These are phyloP conservation scores for Cyclotella cryptica DNA, from an alignment of 108 stramenopile genomes.

Conservation along the genomic window DNA sequence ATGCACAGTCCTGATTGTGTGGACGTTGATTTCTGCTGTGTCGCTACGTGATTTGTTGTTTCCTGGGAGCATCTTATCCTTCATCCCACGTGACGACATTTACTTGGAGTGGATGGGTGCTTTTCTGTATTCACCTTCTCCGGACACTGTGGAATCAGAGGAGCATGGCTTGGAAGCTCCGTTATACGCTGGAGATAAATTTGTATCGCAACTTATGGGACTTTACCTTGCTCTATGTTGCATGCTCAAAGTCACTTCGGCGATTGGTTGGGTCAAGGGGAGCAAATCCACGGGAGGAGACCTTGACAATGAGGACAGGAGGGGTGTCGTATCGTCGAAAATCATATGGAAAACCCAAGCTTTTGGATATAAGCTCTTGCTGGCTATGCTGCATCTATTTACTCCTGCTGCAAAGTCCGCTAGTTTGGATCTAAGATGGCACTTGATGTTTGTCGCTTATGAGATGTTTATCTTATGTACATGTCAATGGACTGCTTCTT, in stretches of 20 bases:
- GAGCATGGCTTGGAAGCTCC: slow-evolving; percentile 76
- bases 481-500: slow-evolving; percentile 16
- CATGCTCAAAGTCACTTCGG: slow-evolving; percentile 71
- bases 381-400: slow-evolving; percentile 79
- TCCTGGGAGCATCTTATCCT: slow-evolving; percentile 72
- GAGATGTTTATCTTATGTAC: slow-evolving; percentile 83
- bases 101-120: slow-evolving; percentile 90
- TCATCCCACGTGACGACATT: slow-evolving; percentile 89
- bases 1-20: slow-evolving; percentile 72
- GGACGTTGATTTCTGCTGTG: slow-evolving; percentile 62
- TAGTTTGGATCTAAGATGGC: slow-evolving; percentile 89
- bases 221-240: slow-evolving; percentile 69
- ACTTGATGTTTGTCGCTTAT: slow-evolving; percentile 84
- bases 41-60: slow-evolving; percentile 80
- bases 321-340: slow-evolving; percentile 68
- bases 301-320: slow-evolving; percentile 71
- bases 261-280: slow-evolving; percentile 52
- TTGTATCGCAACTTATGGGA: slow-evolving; percentile 73
- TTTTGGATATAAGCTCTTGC: slow-evolving; percentile 64
- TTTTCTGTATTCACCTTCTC: slow-evolving; percentile 86
- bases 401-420: slow-evolving; percentile 71
- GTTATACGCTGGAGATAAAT: slow-evolving; percentile 83
- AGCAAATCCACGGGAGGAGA: slow-evolving; percentile 24
- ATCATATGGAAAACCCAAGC: slow-evolving; percentile 86
- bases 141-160: slow-evolving; percentile 72